Evolutionary conservation across 2,329 filamentous ascomycete genomes (phyloP).

Genomic region (Ceratocystis lukuohia): DNA sequence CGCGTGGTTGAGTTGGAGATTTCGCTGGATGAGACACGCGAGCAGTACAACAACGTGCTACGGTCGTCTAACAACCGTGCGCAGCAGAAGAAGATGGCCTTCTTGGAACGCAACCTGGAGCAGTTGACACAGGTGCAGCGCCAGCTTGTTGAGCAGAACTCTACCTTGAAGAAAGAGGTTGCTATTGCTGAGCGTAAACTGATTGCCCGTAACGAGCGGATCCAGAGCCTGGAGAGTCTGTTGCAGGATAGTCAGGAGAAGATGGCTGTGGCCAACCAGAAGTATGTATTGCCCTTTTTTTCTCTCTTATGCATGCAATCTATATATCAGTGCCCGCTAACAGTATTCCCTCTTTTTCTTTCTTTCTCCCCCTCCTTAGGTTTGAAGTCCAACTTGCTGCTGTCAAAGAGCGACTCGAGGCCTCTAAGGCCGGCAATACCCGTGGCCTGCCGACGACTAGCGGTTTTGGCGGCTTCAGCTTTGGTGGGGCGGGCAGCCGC

Average conservation of each 20-base stretch:
- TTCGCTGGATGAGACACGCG: slow-evolving; percentile 87
- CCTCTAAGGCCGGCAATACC: slow-evolving; percentile 82
- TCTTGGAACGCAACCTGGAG: slow-evolving; percentile 94
- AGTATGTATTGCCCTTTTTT: slow-evolving; percentile 45
- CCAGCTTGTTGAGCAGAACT: slow-evolving; percentile 96
- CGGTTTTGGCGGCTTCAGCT: slow-evolving; percentile 56
- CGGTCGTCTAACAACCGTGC: slow-evolving; percentile 94
- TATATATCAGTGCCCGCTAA: slow-evolving; percentile 5
- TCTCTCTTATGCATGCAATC: not conserved
- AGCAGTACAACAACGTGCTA: slow-evolving; percentile 98
- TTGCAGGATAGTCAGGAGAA: slow-evolving; percentile 98
- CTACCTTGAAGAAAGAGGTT: slow-evolving; percentile 94
- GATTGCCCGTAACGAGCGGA: slow-evolving; percentile 91
- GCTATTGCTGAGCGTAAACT: slow-evolving; percentile 96
- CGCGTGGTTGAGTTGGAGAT: slow-evolving; percentile 97
- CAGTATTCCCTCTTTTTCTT: not conserved
- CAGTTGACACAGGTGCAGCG: slow-evolving; percentile 95
- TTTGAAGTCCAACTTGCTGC: slow-evolving; percentile 95
- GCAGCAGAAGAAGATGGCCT: slow-evolving; percentile 99
- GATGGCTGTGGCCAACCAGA: slow-evolving; percentile 89
- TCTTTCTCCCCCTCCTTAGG: slow-evolving; percentile 34
- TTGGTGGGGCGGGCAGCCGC: slow-evolving; percentile 47
- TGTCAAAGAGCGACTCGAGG: slow-evolving; percentile 94
- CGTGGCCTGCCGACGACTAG: slow-evolving; percentile 59
- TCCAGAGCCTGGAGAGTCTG: slow-evolving; percentile 80